Percentiles rank a stretch among this genome's conserved stretches.
Evolutionary conservation across 129 eudicot genomes (phyloP).

Genomic region (Logfia minima): DNA sequence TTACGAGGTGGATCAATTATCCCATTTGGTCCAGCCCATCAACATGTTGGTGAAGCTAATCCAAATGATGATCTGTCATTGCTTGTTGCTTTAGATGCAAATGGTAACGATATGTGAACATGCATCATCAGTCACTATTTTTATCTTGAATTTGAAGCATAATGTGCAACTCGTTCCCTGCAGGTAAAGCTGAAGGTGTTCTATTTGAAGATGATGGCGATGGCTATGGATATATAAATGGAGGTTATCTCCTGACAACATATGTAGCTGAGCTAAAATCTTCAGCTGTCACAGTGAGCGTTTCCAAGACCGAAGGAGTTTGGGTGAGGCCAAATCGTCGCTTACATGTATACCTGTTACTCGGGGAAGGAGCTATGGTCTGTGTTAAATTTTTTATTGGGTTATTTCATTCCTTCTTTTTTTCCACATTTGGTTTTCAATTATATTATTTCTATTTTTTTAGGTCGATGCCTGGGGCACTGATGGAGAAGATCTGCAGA

Average conservation of each 20-base stretch:
- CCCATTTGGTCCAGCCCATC: slow-evolving; percentile 73
- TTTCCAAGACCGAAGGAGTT: slow-evolving; percentile 71
- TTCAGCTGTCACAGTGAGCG: slow-evolving; percentile 58
- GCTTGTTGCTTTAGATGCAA: slow-evolving; percentile 82
- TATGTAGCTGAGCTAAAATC: slow-evolving; percentile 71
- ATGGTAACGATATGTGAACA: slow-evolving; percentile 38
- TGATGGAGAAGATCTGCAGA: slow-evolving; percentile 69
- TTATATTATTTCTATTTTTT: neutral
- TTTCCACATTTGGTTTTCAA: neutral
- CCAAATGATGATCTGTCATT: slow-evolving; percentile 68
- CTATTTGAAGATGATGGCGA: slow-evolving; percentile 97
- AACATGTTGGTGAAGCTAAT: slow-evolving; percentile 81
- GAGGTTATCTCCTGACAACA: slow-evolving; percentile 71
- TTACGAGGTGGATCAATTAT: slow-evolving; percentile 87
- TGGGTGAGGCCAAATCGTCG: slow-evolving; percentile 79
- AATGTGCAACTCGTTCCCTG: neutral
- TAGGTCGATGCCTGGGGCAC: slow-evolving; percentile 84
- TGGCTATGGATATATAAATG: slow-evolving; percentile 72
- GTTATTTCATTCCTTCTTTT: neutral
- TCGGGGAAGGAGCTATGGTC: slow-evolving; percentile 84
- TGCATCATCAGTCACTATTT: neutral
- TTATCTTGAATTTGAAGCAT: neutral
- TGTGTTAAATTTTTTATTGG: neutral
- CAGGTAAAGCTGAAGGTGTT: slow-evolving; percentile 71
- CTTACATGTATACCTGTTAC: slow-evolving; percentile 67